Percentiles rank a stretch among this genome's conserved stretches.
Evolutionary conservation across 768 basidiomycete genomes (phyloP).

Genomic region (Gelatoporia subvermispora): DNA sequence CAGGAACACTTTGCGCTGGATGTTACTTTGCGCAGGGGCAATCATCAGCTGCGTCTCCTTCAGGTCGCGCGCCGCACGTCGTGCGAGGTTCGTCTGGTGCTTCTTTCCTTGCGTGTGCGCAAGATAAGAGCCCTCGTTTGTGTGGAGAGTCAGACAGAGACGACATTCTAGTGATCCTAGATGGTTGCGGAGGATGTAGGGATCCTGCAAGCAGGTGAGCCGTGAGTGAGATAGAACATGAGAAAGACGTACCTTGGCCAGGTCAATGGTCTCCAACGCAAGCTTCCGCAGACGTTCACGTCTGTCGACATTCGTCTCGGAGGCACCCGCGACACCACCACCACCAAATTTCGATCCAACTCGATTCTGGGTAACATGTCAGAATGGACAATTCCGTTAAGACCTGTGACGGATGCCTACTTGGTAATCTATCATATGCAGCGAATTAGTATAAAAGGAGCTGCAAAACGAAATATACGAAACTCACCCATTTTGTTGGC

Average conservation of each 20-base stretch:
- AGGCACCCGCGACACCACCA: constrained; percentile 92
- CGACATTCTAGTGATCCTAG: constrained; percentile 98
- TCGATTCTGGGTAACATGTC: constrained; percentile 61
- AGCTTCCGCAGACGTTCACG: constrained; percentile 93
- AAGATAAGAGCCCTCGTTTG: constrained; percentile 98
- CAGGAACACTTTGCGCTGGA: constrained; percentile 91
- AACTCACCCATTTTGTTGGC: constrained; percentile 8
- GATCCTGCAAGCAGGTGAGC: constrained; percentile 54
- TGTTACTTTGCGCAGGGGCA: constrained; percentile 69
- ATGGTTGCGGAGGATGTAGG: constrained; percentile 98
- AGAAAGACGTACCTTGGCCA: constrained; percentile 71
- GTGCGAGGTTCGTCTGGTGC: constrained; percentile 96
- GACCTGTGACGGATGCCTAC: constrained; percentile 30
- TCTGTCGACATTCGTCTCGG: constrained; percentile 92
- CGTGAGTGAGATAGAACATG: background rate
- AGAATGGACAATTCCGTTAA: background rate
- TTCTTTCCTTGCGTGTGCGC: constrained; percentile 99
- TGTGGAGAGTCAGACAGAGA: constrained; percentile 94
- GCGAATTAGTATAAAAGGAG: background rate
- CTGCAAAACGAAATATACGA: constrained; percentile 11
- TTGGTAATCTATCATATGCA: constrained; percentile 55
- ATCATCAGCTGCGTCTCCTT: constrained; percentile 92
- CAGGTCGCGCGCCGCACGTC: constrained; percentile 94
- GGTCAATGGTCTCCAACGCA: constrained; percentile 94
- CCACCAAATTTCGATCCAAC: constrained; percentile 95